Evolutionary conservation across 176 grass and related monocot genomes (phyloP).

Genomic region (Eremochloa ophiuroides): DNA sequence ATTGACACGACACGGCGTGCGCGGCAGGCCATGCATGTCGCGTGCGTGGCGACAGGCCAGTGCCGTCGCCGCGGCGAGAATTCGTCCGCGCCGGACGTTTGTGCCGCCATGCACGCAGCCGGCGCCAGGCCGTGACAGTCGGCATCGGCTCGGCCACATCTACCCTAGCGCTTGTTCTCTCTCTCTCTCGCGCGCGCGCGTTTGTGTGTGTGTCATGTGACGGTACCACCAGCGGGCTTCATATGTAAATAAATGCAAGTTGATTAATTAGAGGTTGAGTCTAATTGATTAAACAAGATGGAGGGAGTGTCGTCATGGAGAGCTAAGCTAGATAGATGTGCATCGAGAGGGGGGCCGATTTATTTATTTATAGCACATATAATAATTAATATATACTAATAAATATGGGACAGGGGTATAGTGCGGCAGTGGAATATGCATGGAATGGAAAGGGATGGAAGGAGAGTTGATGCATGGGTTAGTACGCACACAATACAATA

Average conservation of each 20-base stretch:
- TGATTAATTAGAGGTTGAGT: not conserved
- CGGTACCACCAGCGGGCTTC: not conserved
- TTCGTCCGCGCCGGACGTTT: not conserved
- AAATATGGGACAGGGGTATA: not conserved
- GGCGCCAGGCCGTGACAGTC: not conserved
- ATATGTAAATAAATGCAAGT: not conserved
- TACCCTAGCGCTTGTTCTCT: not conserved
- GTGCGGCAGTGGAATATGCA: not conserved
- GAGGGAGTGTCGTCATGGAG: not conserved
- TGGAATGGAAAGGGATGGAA: constrained; percentile 19
- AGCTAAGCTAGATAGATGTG: not conserved
- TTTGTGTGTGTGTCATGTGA: not conserved
- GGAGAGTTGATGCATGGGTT: not conserved
- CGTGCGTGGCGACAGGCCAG: not conserved
- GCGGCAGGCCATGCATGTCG: not conserved
- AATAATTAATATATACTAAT: not conserved
- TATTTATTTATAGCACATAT: no score
- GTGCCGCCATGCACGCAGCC: not conserved
- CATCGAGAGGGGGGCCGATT: not conserved
- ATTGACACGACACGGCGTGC: not conserved
- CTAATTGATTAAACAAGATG: not conserved
- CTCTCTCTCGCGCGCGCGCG: not conserved
- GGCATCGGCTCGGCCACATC: not conserved
- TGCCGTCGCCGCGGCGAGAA: not conserved
- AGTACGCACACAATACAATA: not conserved